Percentiles rank a stretch among this genome's conserved stretches.
Evolutionary conservation across 2,329 filamentous ascomycete genomes (phyloP).

Genomic region (Trichoderma lentiforme): DNA sequence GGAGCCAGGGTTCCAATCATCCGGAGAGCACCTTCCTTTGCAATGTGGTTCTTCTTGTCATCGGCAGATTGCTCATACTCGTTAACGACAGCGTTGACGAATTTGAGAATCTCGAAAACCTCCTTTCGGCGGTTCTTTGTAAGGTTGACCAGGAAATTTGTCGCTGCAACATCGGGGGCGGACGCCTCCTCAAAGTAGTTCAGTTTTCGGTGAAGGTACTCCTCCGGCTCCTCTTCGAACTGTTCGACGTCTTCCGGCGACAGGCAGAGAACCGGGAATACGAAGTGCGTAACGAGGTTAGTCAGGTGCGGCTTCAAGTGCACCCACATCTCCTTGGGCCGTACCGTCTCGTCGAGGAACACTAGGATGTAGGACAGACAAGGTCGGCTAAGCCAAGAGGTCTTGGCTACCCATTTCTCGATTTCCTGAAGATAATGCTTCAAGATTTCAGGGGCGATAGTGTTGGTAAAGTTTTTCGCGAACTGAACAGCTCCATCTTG

Average conservation of each 20-base stretch:
- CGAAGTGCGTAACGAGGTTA: slow-evolving; percentile 86
- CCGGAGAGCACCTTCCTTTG: slow-evolving; percentile 92
- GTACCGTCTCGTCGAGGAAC: slow-evolving; percentile 95
- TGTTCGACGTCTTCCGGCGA: slow-evolving; percentile 88
- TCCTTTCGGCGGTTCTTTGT: slow-evolving; percentile 95
- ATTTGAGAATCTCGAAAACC: slow-evolving; percentile 89
- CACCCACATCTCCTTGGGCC: slow-evolving; percentile 95
- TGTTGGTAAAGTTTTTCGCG: slow-evolving; percentile 84
- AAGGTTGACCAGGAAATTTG: slow-evolving; percentile 91
- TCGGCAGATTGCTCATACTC: slow-evolving; percentile 82
- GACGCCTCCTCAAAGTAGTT: slow-evolving; percentile 98
- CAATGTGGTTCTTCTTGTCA: slow-evolving; percentile 86
- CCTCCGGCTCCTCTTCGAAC: slow-evolving; percentile 90
- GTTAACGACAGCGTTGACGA: slow-evolving; percentile 93
- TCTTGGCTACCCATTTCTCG: slow-evolving; percentile 96
- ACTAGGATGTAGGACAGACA: slow-evolving; percentile 90
- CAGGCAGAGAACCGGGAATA: slow-evolving; percentile 93
- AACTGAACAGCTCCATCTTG: slow-evolving; percentile 74
- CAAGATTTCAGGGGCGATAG: slow-evolving; percentile 92
- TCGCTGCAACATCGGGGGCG: slow-evolving; percentile 89
- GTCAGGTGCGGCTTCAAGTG: slow-evolving; percentile 91
- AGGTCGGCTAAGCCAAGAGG: slow-evolving; percentile 89
- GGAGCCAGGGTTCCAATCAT: slow-evolving; percentile 96
- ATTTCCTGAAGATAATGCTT: slow-evolving; percentile 93
- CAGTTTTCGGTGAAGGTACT: slow-evolving; percentile 94